phyloP scores from a whole-genome alignment of 495 filamentous ascomycete species.

The Ascodesmis nigricans region DNA sequence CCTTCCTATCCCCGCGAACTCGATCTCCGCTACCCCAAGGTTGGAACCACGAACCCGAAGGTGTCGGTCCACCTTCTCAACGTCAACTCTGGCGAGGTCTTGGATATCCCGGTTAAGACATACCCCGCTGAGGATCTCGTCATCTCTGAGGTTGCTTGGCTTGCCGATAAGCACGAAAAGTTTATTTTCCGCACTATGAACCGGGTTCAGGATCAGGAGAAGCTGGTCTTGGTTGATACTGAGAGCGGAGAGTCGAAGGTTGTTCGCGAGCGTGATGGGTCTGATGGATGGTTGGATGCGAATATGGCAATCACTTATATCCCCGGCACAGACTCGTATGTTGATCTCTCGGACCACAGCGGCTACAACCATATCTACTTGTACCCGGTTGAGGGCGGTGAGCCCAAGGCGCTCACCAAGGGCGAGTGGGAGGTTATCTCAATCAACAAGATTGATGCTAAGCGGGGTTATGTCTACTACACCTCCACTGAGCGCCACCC shows the following conservation, averaged over 20 bases:
- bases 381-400: constrained; percentile 27
- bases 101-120: constrained; percentile 24
- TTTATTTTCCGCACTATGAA: constrained; percentile 35
- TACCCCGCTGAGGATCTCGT: constrained; percentile 30
- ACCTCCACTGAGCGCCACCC: constrained; percentile 32
- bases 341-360: constrained; percentile 34
- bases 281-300: constrained; percentile 37
- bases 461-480: constrained; percentile 31
- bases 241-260: constrained; percentile 17
- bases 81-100: constrained; percentile 12
- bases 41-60: constrained; percentile 22
- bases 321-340: constrained; percentile 1
- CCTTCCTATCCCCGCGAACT: constrained; percentile 32
- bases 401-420: constrained; percentile 28
- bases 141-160: constrained; percentile 36
- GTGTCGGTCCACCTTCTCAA: constrained; percentile 29
- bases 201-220: constrained; percentile 34
- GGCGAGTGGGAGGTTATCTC: constrained; percentile 34
- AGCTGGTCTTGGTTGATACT: constrained; percentile 30
- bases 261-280: constrained; percentile 30
- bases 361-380: constrained; percentile 37
- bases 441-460: constrained; percentile 30
- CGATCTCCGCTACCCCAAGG: constrained; percentile 20
- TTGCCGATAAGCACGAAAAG: constrained; percentile 29
- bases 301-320: constrained; percentile 27